Conservation (phyloP, 106 monocot genomes). For the Dendrobium nobile region DNA sequence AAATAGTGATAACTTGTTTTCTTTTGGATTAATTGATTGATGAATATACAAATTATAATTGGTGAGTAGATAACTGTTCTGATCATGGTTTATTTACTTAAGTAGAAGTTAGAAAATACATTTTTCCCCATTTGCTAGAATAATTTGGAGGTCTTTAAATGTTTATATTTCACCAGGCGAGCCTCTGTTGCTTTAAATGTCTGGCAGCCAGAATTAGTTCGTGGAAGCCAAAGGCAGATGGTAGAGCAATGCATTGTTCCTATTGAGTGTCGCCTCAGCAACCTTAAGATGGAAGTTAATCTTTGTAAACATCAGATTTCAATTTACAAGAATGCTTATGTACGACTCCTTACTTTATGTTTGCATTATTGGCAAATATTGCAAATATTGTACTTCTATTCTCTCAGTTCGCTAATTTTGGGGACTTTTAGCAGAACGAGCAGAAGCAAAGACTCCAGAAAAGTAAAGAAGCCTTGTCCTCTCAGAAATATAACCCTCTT, state of each 20-base stretch:
- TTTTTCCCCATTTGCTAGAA: neutral
- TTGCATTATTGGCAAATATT: neutral
- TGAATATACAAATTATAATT: no score
- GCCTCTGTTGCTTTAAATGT: slow-evolving; percentile 85
- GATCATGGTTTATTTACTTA: no score
- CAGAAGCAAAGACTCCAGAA: slow-evolving; percentile 47
- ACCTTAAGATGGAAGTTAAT: slow-evolving; percentile 70
- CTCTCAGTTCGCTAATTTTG: neutral
- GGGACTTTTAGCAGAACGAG: slow-evolving; percentile 36
- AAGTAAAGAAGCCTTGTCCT: slow-evolving; percentile 42
- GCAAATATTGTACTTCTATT: neutral
- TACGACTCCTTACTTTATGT: slow-evolving; percentile 30
- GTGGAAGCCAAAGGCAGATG: slow-evolving; percentile 67
- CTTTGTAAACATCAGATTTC: slow-evolving; percentile 81
- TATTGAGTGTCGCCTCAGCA: slow-evolving; percentile 49
- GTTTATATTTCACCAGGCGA: slow-evolving; percentile 31
- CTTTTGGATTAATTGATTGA: no score
- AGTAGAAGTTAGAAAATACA: no score
- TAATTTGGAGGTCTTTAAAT: neutral
- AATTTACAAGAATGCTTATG: slow-evolving; percentile 51
- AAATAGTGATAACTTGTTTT: no score
- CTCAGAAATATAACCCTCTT: slow-evolving; percentile 73
- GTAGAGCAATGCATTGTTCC: slow-evolving; percentile 84
- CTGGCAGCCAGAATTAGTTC: slow-evolving; percentile 89
- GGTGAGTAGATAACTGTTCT: no score